Base-by-base conservation (phyloP, 1,139 yeast species). In the Tardiomyces digboiensis region DNA sequence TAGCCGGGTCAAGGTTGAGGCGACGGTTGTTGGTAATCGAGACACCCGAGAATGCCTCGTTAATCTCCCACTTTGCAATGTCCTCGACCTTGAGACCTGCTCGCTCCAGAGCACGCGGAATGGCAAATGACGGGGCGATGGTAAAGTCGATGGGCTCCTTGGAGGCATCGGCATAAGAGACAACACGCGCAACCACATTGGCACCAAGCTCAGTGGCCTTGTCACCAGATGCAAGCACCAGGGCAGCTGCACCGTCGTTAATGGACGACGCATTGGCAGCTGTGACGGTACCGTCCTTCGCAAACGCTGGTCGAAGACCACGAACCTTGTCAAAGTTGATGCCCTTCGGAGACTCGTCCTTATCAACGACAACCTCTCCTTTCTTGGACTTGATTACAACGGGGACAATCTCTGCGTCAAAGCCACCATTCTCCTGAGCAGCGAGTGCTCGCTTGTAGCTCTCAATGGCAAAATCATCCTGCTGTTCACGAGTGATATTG, bases 141-240 rank as follows among this genome's bases (percentile, higher is more conserved):
- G 97, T 87, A 72, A 88, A 88, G 65, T 88, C 95, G 53, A 82
- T 76, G 51, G 97, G 97, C 37, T 78, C 76, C 56, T 86, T 85
- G 41, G 95, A 96, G 55, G 95, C 96, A 66, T 88, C 97, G 62
- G 95, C 95, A 87, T 93, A 87, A 48, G 95, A 91, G 45, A 76
- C 59, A 55, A 88, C 76, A 62, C 78, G 76, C 50, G 93, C 97
- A 53, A 86, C 66, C 3, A 66, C 67, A 29, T 52, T 60, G 85
- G 94, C 63, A 66, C 82, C 65, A 77, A 73, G 50, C 76, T 79
- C 63, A 80, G 74, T 72, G 77, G 65, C 91, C 61, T 76, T 77
- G 48, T 72, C 72, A 60, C 79, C 95, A 45, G 93, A 82, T 43
- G 88, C 91, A 55, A 88, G 70, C 38, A 88, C 72, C 40, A 88